These are phyloP conservation scores for Colletotrichum horii DNA, from an alignment of 2,329 filamentous ascomycete genomes.

Conservation along the genomic window DNA sequence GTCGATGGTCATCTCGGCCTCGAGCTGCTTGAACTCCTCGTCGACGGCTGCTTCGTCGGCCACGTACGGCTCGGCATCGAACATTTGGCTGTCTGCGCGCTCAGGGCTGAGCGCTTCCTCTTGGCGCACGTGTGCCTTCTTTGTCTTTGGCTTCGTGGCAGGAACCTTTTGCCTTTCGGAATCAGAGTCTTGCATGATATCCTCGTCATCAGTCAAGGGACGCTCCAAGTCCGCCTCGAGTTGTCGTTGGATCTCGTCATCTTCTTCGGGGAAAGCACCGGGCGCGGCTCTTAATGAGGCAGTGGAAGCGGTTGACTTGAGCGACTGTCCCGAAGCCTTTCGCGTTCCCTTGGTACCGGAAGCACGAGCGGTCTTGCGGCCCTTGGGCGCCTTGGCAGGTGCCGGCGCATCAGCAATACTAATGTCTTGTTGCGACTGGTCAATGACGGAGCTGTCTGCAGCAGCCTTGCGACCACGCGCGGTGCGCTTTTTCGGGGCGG, in stretches of 20 bases:
- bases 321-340: slow-evolving; percentile 37
- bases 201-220: slow-evolving; percentile 59
- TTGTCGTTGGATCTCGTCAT: slow-evolving; percentile 70
- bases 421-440: slow-evolving; percentile 40
- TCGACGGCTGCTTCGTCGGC: slow-evolving; percentile 55
- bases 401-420: slow-evolving; percentile 43
- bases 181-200: slow-evolving; percentile 50
- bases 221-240: slow-evolving; percentile 69
- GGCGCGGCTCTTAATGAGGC: slow-evolving; percentile 40
- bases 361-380: slow-evolving; percentile 49
- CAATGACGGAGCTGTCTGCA: slow-evolving; percentile 41
- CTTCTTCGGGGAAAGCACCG: slow-evolving; percentile 52
- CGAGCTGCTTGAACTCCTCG: slow-evolving; percentile 54
- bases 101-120: slow-evolving; percentile 29
- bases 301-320: slow-evolving; percentile 49
- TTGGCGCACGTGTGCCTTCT: slow-evolving; percentile 31
- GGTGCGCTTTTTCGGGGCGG: slow-evolving; percentile 64
- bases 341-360: slow-evolving; percentile 42
- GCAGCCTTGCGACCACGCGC: slow-evolving; percentile 55
- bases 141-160: slow-evolving; percentile 32
- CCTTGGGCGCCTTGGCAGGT: slow-evolving; percentile 33
- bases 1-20: slow-evolving; percentile 48
- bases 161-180: slow-evolving; percentile 44
- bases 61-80: slow-evolving; percentile 51
- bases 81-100: slow-evolving; percentile 51